Conservation (phyloP, 2,329 filamentous ascomycete genomes). For the Microsporum canis region DNA sequence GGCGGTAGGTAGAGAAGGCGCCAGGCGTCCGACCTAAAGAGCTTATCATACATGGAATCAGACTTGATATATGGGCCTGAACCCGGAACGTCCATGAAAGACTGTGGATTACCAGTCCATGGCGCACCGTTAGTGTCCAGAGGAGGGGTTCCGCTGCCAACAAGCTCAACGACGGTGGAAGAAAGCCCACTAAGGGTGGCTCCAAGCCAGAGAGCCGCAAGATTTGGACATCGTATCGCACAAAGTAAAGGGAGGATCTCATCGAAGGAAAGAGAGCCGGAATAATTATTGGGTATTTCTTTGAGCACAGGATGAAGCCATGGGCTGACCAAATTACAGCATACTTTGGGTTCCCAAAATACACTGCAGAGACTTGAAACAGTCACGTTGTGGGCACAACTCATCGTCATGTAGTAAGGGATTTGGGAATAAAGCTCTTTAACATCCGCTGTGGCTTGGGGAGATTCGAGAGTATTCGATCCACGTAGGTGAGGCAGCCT, state of each 20-base stretch:
- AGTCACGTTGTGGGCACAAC: background rate
- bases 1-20: conserved; percentile 7
- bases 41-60: conserved; percentile 1
- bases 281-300: conserved; percentile 7
- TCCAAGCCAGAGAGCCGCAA: conserved; percentile 4
- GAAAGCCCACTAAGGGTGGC: conserved; percentile 5
- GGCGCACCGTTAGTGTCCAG: conserved; percentile 1
- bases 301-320: conserved; percentile 5
- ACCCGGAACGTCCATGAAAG: conserved; percentile 8
- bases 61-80: conserved; percentile 6
- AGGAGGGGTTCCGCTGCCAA: conserved; percentile 1
- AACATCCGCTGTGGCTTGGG: background rate
- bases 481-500: background rate
- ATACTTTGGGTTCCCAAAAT: conserved; percentile 6
- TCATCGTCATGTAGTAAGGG: conserved; percentile 8
- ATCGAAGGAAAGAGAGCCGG: conserved; percentile 2
- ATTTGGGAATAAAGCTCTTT: conserved; percentile 1
- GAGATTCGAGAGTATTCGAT: background rate
- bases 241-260: conserved; percentile 7
- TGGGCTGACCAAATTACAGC: conserved; percentile 7
- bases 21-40: conserved; percentile 5
- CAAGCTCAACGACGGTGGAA: background rate
- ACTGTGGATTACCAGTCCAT: conserved; percentile 6
- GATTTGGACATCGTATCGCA: background rate
- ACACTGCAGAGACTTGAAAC: conserved; percentile 6